Evolutionary conservation across 768 basidiomycete genomes (phyloP).

Genomic region (Suillus cothurnatus): DNA sequence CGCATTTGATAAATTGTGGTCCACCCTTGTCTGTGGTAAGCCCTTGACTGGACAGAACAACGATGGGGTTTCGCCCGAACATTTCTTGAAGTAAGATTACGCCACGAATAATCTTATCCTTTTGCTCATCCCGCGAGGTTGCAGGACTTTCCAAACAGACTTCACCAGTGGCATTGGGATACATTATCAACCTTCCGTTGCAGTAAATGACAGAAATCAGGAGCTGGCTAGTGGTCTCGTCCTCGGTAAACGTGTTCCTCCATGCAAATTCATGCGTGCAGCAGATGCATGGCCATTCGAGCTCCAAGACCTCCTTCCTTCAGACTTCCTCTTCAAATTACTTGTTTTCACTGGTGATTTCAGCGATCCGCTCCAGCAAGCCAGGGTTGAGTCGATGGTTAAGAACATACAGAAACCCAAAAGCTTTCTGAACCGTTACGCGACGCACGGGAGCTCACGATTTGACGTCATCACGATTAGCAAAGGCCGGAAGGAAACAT

Average conservation of each 20-base stretch:
- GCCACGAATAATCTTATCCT: neutral
- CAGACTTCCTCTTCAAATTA: slow-evolving; percentile 53
- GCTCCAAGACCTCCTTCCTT: slow-evolving; percentile 50
- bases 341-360: slow-evolving; percentile 47
- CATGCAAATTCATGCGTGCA: slow-evolving; percentile 46
- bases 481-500: slow-evolving; percentile 33
- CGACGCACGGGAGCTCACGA: slow-evolving; percentile 22
- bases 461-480: slow-evolving; percentile 33
- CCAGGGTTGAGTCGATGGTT: slow-evolving; percentile 28
- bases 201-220: slow-evolving; percentile 38
- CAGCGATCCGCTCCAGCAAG: slow-evolving; percentile 22
- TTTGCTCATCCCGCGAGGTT: neutral
- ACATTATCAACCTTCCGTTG: slow-evolving; percentile 46
- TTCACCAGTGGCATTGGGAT: slow-evolving; percentile 52
- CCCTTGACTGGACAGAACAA: slow-evolving; percentile 37
- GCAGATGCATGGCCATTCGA: slow-evolving; percentile 50
- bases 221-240: slow-evolving; percentile 40
- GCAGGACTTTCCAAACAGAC: slow-evolving; percentile 44
- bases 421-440: slow-evolving; percentile 30
- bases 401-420: slow-evolving; percentile 25
- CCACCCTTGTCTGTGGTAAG: slow-evolving; percentile 55
- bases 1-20: slow-evolving; percentile 53
- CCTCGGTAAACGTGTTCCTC: slow-evolving; percentile 52
- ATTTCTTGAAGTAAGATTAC: slow-evolving; percentile 44
- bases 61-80: slow-evolving; percentile 42